phyloP scores from a whole-genome alignment of 73 alveolate species.

The Uronychia binucleata region DNA sequence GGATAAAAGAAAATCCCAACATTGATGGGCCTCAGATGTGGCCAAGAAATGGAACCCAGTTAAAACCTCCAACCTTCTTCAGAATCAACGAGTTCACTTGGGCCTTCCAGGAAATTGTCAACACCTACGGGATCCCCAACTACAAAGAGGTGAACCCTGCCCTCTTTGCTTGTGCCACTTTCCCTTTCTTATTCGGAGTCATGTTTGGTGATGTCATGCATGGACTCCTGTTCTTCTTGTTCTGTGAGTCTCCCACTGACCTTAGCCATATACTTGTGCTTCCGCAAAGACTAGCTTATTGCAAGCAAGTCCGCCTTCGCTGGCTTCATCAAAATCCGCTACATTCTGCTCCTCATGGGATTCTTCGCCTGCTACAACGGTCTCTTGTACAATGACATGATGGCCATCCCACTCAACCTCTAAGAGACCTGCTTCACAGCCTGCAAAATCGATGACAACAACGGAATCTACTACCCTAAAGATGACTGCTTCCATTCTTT shows the following conservation, averaged over 20 bases:
- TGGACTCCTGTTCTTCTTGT: conserved; percentile 66
- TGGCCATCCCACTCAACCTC: conserved; percentile 80
- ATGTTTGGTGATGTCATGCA: conserved; percentile 95
- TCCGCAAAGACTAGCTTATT: conserved; percentile 17
- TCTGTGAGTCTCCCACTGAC: no score
- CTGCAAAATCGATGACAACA: not conserved
- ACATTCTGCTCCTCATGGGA: conserved; percentile 83
- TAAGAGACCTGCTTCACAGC: conserved; percentile 71
- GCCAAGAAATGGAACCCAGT: not conserved
- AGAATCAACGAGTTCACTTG: conserved; percentile 81
- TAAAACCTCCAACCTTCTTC: conserved; percentile 85
- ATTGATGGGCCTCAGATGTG: conserved; percentile 17
- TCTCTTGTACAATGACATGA: conserved; percentile 83
- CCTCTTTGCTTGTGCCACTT: conserved; percentile 82
- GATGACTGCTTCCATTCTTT: conserved; percentile 74
- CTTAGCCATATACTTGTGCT: conserved; percentile 44
- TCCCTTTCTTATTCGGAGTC: conserved; percentile 95
- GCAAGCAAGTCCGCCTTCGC: conserved; percentile 34
- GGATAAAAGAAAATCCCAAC: not conserved
- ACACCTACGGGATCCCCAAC: conserved; percentile 96
- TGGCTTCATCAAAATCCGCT: conserved; percentile 63
- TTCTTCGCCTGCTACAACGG: conserved; percentile 86
- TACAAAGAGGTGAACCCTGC: conserved; percentile 95
- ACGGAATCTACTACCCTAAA: not conserved
- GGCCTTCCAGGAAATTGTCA: conserved; percentile 89